A percentile compares a stretch with the other conserved stretches of the same genome.
phyloP scores from a whole-genome alignment of 805 yeast species.

The Suhomyces sp. region DNA sequence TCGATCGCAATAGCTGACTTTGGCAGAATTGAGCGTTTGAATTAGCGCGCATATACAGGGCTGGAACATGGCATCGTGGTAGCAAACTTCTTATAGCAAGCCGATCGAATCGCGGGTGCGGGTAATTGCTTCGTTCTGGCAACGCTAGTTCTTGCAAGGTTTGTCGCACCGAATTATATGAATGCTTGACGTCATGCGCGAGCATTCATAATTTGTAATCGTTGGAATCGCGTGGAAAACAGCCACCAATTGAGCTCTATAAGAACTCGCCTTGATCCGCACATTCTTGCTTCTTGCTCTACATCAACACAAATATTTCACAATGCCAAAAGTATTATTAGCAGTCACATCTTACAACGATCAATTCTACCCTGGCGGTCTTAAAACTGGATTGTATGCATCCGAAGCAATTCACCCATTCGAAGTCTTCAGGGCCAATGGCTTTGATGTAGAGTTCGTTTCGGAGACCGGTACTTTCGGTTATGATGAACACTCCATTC shows the following conservation, averaged over 20 bases:
- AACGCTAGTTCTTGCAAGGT: not conserved
- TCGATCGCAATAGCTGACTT: not conserved
- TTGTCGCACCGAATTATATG: not conserved
- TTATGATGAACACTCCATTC: constrained; percentile 53
- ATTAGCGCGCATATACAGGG: not conserved
- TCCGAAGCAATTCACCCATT: constrained; percentile 62
- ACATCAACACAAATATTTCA: not conserved
- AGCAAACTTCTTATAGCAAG: not conserved
- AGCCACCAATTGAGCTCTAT: not conserved
- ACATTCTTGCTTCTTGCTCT: not conserved
- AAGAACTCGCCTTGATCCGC: not conserved
- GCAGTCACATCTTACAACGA: constrained; percentile 21
- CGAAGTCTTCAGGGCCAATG: constrained; percentile 44
- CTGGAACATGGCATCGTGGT: not conserved
- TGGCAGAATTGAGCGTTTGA: not conserved
- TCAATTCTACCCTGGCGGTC: constrained; percentile 54
- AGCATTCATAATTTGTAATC: not conserved
- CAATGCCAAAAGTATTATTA: constrained; percentile 8
- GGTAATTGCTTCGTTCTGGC: not conserved
- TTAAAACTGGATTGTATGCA: constrained; percentile 59
- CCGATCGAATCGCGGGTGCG: not conserved
- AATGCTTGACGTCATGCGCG: not conserved
- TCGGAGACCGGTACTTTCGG: constrained; percentile 59
- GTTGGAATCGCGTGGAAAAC: no score
- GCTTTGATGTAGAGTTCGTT: constrained; percentile 52